Evolutionary conservation across 352 stramenopile species (phyloP).

Genomic region (Pythium coloratum): DNA sequence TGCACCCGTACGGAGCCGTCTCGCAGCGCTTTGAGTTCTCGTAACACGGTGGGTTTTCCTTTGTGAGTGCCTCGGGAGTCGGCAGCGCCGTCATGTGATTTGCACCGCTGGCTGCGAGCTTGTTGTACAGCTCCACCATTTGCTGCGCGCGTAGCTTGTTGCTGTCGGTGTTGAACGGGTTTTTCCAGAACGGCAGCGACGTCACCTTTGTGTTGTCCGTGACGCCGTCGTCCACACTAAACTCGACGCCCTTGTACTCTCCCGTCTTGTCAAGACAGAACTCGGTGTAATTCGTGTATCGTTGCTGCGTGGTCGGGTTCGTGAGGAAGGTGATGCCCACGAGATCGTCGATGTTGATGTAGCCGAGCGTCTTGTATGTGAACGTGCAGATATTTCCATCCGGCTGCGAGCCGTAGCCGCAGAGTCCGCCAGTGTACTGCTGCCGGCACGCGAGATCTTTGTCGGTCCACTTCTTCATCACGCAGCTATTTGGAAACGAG

Average conservation of each 20-base stretch:
- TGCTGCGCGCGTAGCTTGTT: slow-evolving; percentile 35
- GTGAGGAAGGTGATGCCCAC: slow-evolving; percentile 67
- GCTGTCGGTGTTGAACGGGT: slow-evolving; percentile 35
- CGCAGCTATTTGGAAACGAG: slow-evolving; percentile 62
- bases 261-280: slow-evolving; percentile 45
- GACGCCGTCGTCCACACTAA: slow-evolving; percentile 25
- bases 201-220: slow-evolving; percentile 22
- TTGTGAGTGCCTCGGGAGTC: slow-evolving; percentile 26
- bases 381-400: slow-evolving; percentile 20
- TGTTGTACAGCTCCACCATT: slow-evolving; percentile 50
- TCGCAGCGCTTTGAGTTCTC: slow-evolving; percentile 43
- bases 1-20: slow-evolving; percentile 38
- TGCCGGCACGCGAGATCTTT: slow-evolving; percentile 36
- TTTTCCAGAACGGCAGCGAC: slow-evolving; percentile 54
- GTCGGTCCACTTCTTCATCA: slow-evolving; percentile 35
- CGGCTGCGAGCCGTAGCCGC: slow-evolving; percentile 19
- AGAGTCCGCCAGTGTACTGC: slow-evolving; percentile 31
- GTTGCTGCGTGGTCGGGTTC: slow-evolving; percentile 22
- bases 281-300: slow-evolving; percentile 49
- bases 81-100: slow-evolving; percentile 50
- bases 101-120: slow-evolving; percentile 7
- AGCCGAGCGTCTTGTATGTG: slow-evolving; percentile 56
- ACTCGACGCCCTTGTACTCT: slow-evolving; percentile 43
- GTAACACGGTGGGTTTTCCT: slow-evolving; percentile 56
- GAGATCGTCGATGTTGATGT: slow-evolving; percentile 51